A percentile compares a stretch with the other conserved stretches of the same genome.
phyloP scores from a whole-genome alignment of 2,329 filamentous ascomycete genomes.

The Thielaviopsis euricoi region DNA sequence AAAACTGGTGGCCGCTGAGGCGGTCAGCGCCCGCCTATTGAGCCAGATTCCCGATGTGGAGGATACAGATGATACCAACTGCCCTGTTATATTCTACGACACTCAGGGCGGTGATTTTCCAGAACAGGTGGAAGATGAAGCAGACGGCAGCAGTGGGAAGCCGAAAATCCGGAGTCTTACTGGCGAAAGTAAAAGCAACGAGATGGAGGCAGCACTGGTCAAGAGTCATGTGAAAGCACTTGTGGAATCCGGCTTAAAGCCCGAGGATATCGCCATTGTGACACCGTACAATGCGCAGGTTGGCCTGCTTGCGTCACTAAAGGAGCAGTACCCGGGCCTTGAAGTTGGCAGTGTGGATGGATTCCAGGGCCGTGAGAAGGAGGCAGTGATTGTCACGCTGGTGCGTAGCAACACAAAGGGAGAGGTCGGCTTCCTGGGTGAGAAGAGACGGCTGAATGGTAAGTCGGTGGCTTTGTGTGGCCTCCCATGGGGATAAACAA shows the following conservation, averaged over 20 bases:
- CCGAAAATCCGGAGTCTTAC: constrained; percentile 26
- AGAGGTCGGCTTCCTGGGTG: constrained; percentile 84
- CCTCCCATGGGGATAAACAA: not conserved
- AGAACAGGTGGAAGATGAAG: constrained; percentile 63
- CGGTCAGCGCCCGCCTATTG: constrained; percentile 59
- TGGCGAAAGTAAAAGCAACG: constrained; percentile 69
- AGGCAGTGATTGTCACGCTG: constrained; percentile 84
- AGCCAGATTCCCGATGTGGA: constrained; percentile 43
- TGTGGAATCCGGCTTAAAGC: constrained; percentile 60
- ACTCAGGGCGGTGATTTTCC: constrained; percentile 89
- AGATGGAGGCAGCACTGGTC: constrained; percentile 73
- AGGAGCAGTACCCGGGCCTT: constrained; percentile 65
- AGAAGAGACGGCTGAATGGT: constrained; percentile 89
- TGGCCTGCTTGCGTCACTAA: constrained; percentile 61
- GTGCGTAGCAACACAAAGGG: constrained; percentile 76
- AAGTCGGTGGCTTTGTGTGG: constrained; percentile 20
- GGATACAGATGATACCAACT: constrained; percentile 70
- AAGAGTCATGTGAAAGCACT: constrained; percentile 59
- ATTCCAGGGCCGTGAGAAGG: constrained; percentile 94
- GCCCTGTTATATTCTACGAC: constrained; percentile 85
- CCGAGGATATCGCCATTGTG: constrained; percentile 80
- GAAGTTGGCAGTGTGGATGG: constrained; percentile 96
- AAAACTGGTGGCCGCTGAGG: constrained; percentile 63
- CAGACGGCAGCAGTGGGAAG: constrained; percentile 27
- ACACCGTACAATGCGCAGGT: constrained; percentile 96